Evolutionary conservation across 108 stramenopile genomes (phyloP).

Genomic region (Conticribra weissflogii): DNA sequence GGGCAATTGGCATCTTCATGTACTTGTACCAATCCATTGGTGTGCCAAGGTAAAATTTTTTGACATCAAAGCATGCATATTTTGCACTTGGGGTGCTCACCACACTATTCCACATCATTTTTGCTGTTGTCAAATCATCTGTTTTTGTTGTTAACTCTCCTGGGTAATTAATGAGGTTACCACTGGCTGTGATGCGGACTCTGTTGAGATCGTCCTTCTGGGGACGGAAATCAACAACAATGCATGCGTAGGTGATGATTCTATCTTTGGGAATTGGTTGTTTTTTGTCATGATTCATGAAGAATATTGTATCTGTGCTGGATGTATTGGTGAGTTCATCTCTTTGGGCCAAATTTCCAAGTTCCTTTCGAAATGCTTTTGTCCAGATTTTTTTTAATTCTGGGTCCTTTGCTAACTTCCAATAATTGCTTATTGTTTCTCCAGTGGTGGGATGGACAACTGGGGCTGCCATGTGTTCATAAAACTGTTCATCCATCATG

Average conservation of each 20-base stretch:
- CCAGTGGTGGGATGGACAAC: slow-evolving; percentile 1
- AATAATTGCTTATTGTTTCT: slow-evolving; percentile 28
- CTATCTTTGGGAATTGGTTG: slow-evolving; percentile 21
- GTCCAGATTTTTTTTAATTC: slow-evolving; percentile 9
- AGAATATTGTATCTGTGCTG: neutral
- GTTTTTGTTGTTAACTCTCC: slow-evolving; percentile 17
- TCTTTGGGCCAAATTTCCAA: slow-evolving; percentile 36
- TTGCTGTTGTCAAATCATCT: slow-evolving; percentile 25
- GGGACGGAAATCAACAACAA: slow-evolving; percentile 38
- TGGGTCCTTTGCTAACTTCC: slow-evolving; percentile 11
- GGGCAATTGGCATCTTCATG: slow-evolving; percentile 22
- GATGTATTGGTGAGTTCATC: slow-evolving; percentile 3
- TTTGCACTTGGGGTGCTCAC: slow-evolving; percentile 22
- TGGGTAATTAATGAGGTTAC: slow-evolving; percentile 47
- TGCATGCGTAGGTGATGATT: slow-evolving; percentile 32
- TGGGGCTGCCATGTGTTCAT: slow-evolving; percentile 6
- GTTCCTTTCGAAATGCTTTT: slow-evolving; percentile 32
- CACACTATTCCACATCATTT: slow-evolving; percentile 28
- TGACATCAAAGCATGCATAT: slow-evolving; percentile 34
- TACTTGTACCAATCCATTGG: slow-evolving; percentile 40
- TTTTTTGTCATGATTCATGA: slow-evolving; percentile 5
- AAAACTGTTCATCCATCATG: too few species aligned
- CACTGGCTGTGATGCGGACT: slow-evolving; percentile 46
- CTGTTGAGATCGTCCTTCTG: slow-evolving; percentile 36
- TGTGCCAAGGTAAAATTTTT: slow-evolving; percentile 47